A percentile compares a stretch with the other conserved stretches of the same genome.
Evolutionary conservation across 106 monocot species (phyloP).

Genomic region (Hemerocallis citrina): DNA sequence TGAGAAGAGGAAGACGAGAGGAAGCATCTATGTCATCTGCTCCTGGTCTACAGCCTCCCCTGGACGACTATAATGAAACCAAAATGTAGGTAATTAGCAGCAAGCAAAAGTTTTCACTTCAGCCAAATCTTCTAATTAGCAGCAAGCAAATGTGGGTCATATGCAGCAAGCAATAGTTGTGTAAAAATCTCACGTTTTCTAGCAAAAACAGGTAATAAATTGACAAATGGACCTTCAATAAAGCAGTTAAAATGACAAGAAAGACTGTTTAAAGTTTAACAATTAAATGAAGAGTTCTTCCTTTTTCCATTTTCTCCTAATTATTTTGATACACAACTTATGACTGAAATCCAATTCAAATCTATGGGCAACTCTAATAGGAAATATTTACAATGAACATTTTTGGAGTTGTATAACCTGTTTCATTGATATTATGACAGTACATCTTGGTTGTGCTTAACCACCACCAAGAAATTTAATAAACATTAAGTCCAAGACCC

Average conservation of each 20-base stretch:
- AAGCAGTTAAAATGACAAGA: neutral
- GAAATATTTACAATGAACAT: neutral
- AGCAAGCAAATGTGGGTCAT: no score
- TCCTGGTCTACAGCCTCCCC: constrained; percentile 71
- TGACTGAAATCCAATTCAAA: neutral
- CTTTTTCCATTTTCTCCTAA: neutral
- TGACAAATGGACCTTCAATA: neutral
- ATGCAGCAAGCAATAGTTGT: no score
- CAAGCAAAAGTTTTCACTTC: neutral
- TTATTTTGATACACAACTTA: neutral
- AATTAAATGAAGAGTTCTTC: neutral
- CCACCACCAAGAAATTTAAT: no score
- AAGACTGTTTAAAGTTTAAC: neutral
- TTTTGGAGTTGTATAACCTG: neutral
- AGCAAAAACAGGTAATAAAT: neutral
- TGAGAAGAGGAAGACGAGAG: constrained; percentile 79
- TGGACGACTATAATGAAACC: constrained; percentile 40
- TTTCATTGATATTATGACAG: neutral
- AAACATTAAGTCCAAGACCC: no score
- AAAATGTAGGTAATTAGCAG: neutral
- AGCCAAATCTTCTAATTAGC: neutral
- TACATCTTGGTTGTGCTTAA: no score
- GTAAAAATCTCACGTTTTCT: neutral
- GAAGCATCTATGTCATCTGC: constrained; percentile 92
- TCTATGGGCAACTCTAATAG: neutral